phyloP scores from a whole-genome alignment of 305 asterid genomes.

The Solanum hybrid region DNA sequence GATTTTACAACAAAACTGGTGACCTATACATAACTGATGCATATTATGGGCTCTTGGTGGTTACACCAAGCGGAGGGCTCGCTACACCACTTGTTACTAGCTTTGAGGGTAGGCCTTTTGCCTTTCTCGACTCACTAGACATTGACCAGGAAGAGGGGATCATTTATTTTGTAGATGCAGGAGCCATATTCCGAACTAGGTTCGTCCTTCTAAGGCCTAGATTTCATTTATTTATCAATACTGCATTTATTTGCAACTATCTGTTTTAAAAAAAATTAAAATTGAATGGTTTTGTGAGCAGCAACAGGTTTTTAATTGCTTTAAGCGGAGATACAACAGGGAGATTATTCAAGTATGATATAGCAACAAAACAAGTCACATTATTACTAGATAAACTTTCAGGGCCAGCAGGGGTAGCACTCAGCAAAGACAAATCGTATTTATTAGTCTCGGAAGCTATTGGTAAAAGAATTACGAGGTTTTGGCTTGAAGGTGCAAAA shows the following conservation, averaged over 20 bases:
- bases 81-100: conserved; percentile 4
- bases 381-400: background rate
- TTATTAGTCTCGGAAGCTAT: background rate
- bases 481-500: conserved; percentile 1
- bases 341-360: conserved; percentile 7
- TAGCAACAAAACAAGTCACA: background rate
- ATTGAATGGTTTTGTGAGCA: background rate
- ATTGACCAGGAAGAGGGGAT: background rate
- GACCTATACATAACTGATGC: background rate
- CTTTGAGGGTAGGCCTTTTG: background rate
- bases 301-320: background rate
- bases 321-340: background rate
- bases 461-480: background rate
- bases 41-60: conserved; percentile 1
- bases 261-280: background rate
- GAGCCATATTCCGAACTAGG: background rate
- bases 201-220: background rate
- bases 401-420: conserved; percentile 6
- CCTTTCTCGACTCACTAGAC: background rate
- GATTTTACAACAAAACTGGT: background rate
- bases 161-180: background rate
- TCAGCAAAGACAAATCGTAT: background rate
- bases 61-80: background rate
- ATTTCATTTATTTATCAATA: too few relatives aligned
- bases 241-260: background rate